Conservation (phyloP, 2,329 filamentous ascomycete species). For the Trichoderma cornu-damae region DNA sequence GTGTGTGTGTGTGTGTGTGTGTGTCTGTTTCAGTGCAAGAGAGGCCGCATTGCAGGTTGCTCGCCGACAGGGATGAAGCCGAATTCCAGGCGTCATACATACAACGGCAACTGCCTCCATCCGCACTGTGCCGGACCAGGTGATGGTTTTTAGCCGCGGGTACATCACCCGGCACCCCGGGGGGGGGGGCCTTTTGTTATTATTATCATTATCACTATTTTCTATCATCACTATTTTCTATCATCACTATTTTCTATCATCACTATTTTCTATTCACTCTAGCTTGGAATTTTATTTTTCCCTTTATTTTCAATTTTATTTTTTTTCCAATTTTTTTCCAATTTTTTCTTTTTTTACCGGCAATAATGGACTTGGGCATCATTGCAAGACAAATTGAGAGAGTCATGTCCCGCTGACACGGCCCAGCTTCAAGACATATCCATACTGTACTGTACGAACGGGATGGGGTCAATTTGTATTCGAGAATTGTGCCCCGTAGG, state of each 20-base stretch:
- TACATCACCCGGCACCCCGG: not conserved
- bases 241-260: too few species aligned
- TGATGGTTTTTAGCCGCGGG: not conserved
- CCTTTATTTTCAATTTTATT: too few species aligned
- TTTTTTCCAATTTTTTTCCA: too few species aligned
- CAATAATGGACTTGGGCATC: not conserved
- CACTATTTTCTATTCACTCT: too few species aligned
- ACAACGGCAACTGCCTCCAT: not conserved
- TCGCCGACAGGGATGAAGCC: not conserved
- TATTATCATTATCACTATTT: too few species aligned
- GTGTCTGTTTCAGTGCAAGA: not conserved
- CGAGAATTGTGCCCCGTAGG: too few species aligned
- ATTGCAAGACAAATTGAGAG: not conserved
- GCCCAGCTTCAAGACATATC: not conserved
- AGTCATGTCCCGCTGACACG: not conserved
- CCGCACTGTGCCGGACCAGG: conserved; percentile 1
- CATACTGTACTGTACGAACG: too few species aligned
- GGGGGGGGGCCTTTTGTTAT: too few species aligned
- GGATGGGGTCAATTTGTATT: too few species aligned
- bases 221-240: too few species aligned
- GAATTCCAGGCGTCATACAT: not conserved
- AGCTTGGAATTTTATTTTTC: too few species aligned
- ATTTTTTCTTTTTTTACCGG: not conserved
- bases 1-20: too few species aligned
- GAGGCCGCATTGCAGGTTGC: not conserved